These are phyloP conservation scores for Aspergillus vadensis DNA, from an alignment of 2,329 filamentous ascomycete species.

Conservation along the genomic window DNA sequence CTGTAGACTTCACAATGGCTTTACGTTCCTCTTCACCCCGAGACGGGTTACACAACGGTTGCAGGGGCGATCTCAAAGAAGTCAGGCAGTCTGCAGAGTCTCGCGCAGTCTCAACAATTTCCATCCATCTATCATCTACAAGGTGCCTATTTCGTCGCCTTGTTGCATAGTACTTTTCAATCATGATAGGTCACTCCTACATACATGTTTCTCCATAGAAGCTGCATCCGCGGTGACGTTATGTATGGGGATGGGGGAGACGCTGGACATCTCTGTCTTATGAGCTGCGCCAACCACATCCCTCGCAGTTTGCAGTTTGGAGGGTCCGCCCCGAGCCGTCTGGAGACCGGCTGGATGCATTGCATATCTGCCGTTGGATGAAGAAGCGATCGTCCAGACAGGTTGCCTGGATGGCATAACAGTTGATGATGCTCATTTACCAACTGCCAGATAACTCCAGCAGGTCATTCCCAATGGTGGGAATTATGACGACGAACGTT, in stretches of 20 bases:
- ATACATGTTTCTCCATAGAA: neutral
- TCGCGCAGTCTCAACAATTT: neutral
- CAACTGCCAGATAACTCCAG: neutral
- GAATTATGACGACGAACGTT: neutral
- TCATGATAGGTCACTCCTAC: neutral
- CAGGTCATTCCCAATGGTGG: too few relatives aligned
- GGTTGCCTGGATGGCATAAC: neutral
- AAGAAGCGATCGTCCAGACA: neutral
- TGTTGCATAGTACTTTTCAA: neutral
- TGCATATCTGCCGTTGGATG: neutral
- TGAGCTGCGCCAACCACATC: neutral
- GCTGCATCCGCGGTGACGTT: conserved; percentile 6
- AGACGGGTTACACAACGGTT: conserved; percentile 2
- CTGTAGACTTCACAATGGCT: neutral
- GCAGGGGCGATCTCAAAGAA: neutral
- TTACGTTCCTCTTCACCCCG: neutral
- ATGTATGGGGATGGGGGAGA: conserved; percentile 4
- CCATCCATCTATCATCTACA: neutral
- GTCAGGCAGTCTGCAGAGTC: neutral
- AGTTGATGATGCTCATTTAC: neutral
- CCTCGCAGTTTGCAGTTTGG: conserved; percentile 4
- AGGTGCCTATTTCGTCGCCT: neutral
- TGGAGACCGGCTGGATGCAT: conserved; percentile 2
- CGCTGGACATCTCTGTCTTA: conserved; percentile 1
- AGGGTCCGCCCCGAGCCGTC: conserved; percentile 17